These are phyloP conservation scores for Lecanosticta acicola DNA, from an alignment of 2,329 filamentous ascomycete genomes.

Conservation along the genomic window DNA sequence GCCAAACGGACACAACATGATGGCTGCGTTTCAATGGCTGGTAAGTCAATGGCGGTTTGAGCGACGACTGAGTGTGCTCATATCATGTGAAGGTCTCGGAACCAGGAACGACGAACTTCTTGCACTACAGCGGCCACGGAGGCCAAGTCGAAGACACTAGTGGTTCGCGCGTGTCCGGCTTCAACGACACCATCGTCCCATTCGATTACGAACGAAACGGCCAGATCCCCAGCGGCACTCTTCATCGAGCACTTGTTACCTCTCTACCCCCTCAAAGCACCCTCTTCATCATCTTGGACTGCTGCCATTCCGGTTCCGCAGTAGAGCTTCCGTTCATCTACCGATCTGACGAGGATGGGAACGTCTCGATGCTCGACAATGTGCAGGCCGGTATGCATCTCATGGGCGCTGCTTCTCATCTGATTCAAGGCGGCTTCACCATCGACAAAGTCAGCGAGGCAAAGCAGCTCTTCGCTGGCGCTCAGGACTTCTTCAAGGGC, in stretches of 20 bases:
- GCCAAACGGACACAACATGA: conserved; percentile 31
- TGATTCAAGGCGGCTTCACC: conserved; percentile 48
- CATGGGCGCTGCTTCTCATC: conserved; percentile 44
- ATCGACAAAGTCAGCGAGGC: conserved; percentile 46
- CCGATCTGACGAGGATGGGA: conserved; percentile 52
- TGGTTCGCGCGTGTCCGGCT: conserved; percentile 23
- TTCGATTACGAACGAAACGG: conserved; percentile 42
- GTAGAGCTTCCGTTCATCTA: conserved; percentile 56
- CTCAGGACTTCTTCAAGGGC: conserved; percentile 50
- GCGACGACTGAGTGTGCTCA: too few relatives aligned
- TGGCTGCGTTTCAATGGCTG: conserved; percentile 55
- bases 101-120: conserved; percentile 49
- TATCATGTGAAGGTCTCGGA: too few relatives aligned
- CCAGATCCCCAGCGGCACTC: conserved; percentile 48
- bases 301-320: conserved; percentile 57
- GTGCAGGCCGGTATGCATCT: conserved; percentile 48
- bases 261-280: conserved; percentile 47
- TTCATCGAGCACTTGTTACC: conserved; percentile 51
- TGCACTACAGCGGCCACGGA: conserved; percentile 57
- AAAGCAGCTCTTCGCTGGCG: conserved; percentile 48
- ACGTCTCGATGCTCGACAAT: conserved; percentile 52
- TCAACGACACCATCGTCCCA: conserved; percentile 28
- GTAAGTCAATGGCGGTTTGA: too few relatives aligned
- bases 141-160: conserved; percentile 37
- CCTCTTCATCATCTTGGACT: conserved; percentile 55